phyloP scores from a whole-genome alignment of 768 basidiomycete species.

The Leccinum uliginosum region DNA sequence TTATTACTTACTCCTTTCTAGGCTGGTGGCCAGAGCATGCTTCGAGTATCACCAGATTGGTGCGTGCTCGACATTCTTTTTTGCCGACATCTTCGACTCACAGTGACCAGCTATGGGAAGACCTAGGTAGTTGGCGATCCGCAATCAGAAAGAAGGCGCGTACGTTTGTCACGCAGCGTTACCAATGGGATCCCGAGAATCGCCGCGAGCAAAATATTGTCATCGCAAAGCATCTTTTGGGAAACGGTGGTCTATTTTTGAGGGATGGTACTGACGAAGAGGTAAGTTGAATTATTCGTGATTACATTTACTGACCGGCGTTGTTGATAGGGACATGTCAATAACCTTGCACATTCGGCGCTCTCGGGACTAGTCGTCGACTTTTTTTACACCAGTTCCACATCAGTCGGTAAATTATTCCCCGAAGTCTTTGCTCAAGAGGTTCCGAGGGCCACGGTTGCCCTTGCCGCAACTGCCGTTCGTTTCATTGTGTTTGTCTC shows the following conservation, averaged over 20 bases:
- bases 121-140: background rate
- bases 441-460: background rate
- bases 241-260: background rate
- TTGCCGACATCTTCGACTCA: background rate
- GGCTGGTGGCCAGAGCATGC: conserved; percentile 4
- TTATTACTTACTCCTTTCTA: background rate
- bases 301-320: background rate
- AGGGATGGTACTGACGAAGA: background rate
- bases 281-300: background rate
- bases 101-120: background rate
- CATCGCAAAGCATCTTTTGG: background rate
- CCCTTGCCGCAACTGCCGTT: background rate
- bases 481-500: background rate
- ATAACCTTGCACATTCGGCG: conserved; percentile 4
- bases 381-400: conserved; percentile 2
- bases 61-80: background rate
- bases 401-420: background rate
- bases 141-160: background rate
- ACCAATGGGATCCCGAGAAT: background rate
- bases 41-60: background rate
- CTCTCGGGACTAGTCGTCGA: conserved; percentile 1
- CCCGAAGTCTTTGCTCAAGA: conserved; percentile 2
- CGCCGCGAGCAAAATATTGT: background rate
- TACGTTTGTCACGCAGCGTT: background rate
- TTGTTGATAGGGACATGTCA: background rate